Conservation (phyloP, 495 filamentous ascomycete genomes). For the Glonium stellatum region DNA sequence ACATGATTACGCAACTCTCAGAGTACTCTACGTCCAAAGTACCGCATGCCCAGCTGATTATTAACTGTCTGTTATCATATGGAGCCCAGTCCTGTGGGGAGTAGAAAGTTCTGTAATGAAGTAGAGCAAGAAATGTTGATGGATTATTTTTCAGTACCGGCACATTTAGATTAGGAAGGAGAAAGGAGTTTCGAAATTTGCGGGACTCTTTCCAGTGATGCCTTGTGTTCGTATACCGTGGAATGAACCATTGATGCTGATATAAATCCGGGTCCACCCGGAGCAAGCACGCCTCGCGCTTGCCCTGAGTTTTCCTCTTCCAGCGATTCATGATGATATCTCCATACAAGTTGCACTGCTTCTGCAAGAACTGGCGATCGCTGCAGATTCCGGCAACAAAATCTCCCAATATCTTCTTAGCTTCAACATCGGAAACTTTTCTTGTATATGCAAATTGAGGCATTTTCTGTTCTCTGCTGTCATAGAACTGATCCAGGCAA, state of each 20-base stretch:
- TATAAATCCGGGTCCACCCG: background rate
- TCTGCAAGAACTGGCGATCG: background rate
- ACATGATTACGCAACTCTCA: constrained; percentile 5
- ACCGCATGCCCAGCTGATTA: background rate
- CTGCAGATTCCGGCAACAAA: background rate
- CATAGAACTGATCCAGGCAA: background rate
- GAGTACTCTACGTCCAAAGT: background rate
- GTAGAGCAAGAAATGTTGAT: background rate
- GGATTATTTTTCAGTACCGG: background rate
- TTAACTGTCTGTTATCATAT: background rate
- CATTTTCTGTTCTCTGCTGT: background rate
- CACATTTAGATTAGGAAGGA: constrained; percentile 1
- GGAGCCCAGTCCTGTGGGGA: constrained; percentile 5
- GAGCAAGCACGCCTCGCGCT: background rate
- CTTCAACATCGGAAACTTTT: background rate
- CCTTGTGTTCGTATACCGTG: background rate
- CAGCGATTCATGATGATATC: background rate
- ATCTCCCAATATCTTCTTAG: background rate
- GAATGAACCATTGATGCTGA: background rate
- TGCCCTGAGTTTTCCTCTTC: background rate
- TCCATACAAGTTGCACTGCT: background rate
- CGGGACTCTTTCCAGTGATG: background rate
- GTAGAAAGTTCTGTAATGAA: background rate
- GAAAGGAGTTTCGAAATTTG: background rate
- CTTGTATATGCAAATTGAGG: background rate